These are phyloP conservation scores for Wallemia ichthyophaga DNA, from an alignment of 1,284 basidiomycete species.

Conservation along the genomic window DNA sequence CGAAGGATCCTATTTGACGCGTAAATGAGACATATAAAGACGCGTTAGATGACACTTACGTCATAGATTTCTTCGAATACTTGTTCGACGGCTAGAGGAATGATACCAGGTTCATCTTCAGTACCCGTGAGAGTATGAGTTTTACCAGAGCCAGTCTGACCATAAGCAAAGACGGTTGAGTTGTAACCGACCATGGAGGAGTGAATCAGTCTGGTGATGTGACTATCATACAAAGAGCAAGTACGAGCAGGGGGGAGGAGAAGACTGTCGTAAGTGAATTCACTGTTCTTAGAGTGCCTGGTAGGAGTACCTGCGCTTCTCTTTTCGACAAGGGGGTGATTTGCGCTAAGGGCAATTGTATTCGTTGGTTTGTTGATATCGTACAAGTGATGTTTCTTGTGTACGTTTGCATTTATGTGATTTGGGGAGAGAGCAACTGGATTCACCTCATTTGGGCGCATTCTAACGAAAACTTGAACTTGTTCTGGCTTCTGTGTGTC, in stretches of 20 bases:
- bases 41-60: slow-evolving; percentile 9
- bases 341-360: slow-evolving; percentile 4
- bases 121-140: slow-evolving; percentile 19
- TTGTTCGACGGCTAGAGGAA: slow-evolving; percentile 23
- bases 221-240: slow-evolving; percentile 17
- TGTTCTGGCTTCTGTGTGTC: slow-evolving; percentile 6
- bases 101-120: slow-evolving; percentile 21
- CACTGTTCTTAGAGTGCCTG: slow-evolving; percentile 4
- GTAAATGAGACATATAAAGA: background rate
- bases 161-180: slow-evolving; percentile 18
- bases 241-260: slow-evolving; percentile 17
- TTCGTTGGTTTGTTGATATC: slow-evolving; percentile 1
- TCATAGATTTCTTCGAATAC: slow-evolving; percentile 21
- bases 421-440: slow-evolving; percentile 6
- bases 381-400: slow-evolving; percentile 6
- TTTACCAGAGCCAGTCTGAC: slow-evolving; percentile 20
- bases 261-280: slow-evolving; percentile 11
- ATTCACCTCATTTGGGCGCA: background rate
- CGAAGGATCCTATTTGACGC: slow-evolving; percentile 11
- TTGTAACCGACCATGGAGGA: slow-evolving; percentile 26
- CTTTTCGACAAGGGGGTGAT: slow-evolving; percentile 9
- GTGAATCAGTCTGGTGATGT: slow-evolving; percentile 21
- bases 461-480: slow-evolving; percentile 8
- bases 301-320: slow-evolving; percentile 4
- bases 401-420: background rate